Evolutionary conservation across 495 filamentous ascomycete species (phyloP).

Genomic region (Margaritispora aquatica): DNA sequence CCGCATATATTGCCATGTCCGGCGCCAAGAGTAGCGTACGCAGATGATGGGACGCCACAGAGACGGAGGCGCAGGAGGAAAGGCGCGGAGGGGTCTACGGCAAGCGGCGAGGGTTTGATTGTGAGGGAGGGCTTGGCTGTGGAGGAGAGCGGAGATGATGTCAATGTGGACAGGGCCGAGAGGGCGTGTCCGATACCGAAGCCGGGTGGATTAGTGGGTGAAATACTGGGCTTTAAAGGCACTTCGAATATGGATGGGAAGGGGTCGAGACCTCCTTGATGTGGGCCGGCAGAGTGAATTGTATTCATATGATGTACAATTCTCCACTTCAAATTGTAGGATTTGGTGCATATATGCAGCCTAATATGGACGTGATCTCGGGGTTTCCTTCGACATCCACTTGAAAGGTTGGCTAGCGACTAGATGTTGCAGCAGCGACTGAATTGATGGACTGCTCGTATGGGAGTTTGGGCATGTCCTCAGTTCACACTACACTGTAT

Average conservation of each 20-base stretch:
- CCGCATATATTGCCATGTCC: slow-evolving; percentile 95
- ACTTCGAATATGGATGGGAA: slow-evolving; percentile 14
- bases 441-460: too few relatives aligned
- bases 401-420: too few relatives aligned
- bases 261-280: slow-evolving; percentile 17
- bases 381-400: too few relatives aligned
- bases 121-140: slow-evolving; percentile 7
- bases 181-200: slow-evolving; percentile 81
- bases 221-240: slow-evolving; percentile 60
- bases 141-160: slow-evolving; percentile 1
- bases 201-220: slow-evolving; percentile 65
- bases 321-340: not conserved
- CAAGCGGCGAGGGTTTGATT: slow-evolving; percentile 11
- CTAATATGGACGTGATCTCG: too few relatives aligned
- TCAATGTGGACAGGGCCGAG: slow-evolving; percentile 19
- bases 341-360: too few relatives aligned
- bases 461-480: too few relatives aligned
- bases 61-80: slow-evolving; percentile 35
- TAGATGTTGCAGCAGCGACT: too few relatives aligned
- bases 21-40: slow-evolving; percentile 65
- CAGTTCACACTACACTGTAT: too few relatives aligned
- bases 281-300: not conserved
- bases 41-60: slow-evolving; percentile 61
- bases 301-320: slow-evolving; percentile 3
- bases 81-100: slow-evolving; percentile 9